Evolutionary conservation across 306 rosid genomes (phyloP), one percentile per base, ranked within the genome.

Genomic region (Cicer arietinum): DNA sequence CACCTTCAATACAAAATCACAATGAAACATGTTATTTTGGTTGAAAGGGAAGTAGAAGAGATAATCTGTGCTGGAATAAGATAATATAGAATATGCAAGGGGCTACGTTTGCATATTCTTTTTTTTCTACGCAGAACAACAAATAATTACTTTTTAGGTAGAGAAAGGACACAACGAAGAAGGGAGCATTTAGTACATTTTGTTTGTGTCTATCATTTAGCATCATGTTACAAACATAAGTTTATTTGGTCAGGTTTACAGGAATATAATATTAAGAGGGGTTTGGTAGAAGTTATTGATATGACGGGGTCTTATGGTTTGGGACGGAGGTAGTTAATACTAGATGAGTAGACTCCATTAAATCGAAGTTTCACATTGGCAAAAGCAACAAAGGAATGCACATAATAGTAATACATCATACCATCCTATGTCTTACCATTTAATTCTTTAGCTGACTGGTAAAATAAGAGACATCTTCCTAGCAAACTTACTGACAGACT

Each of bases 1-100:
- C 98, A 94, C 86, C 98, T 94, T 86, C 79, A 84, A 77, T 25
- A 60, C 7, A 80, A 73, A 59, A 60, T 68, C 68, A 77, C 52
- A 52, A 39, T 54, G 63, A 74, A 63, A 80, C 10, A 68, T 57
- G 77, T 57, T 69, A 77, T 63, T 69, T 77, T 53, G 39, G 74
- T 52, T 30, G 43, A 42, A 58, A 66, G 39, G 71, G 37, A 67
- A 60, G 46, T 6, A 40, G 18, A 59, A 59, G 39, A 74, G 65
- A 71, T 35, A 40, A 71, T 42, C 66, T 6, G 18, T 30, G 20
- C 6, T 18, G 74, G 59, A 53, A 62, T 14, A 44, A 16, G 67
- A 17, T 17, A 67, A 18, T 16, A 41, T 20, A 10, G 78, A 60
- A 60, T 20, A 74, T n/a, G 59, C 43, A 62, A 61, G 69, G 40